Evolutionary conservation across 306 rosid species (phyloP).

Genomic region (Cucurbita pepo): DNA sequence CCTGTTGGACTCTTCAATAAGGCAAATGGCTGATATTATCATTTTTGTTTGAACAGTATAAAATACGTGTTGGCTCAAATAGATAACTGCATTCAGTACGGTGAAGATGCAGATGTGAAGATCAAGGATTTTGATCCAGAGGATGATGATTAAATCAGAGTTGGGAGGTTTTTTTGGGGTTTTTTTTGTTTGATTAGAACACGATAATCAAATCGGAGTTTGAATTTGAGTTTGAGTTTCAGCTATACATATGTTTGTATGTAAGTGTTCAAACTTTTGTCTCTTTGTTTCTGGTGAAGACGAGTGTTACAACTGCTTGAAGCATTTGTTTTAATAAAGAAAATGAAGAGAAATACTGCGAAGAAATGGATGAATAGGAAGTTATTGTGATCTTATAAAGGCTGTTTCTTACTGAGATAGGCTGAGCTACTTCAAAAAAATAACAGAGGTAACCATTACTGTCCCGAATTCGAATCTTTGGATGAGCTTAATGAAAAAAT

Average conservation of each 20-base stretch:
- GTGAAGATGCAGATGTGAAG: constrained; percentile 75
- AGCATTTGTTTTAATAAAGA: too few species aligned
- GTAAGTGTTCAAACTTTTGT: neutral
- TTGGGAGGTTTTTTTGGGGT: neutral
- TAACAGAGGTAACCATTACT: too few species aligned
- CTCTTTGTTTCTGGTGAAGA: neutral
- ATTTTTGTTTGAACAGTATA: constrained; percentile 27
- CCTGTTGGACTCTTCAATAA: neutral
- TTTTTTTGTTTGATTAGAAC: neutral
- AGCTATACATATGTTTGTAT: neutral
- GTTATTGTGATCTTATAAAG: too few species aligned
- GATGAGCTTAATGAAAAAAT: too few species aligned
- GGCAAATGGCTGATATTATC: neutral
- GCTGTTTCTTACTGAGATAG: too few species aligned
- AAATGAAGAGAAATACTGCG: too few species aligned
- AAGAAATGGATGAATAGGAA: too few species aligned
- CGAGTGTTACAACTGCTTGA: too few species aligned
- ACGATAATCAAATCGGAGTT: neutral
- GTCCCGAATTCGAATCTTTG: too few species aligned
- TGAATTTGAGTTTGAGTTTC: neutral
- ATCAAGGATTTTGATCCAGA: constrained; percentile 48
- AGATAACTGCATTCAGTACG: constrained; percentile 41
- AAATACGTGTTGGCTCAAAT: constrained; percentile 45
- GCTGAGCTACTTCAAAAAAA: too few species aligned
- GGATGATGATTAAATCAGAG: constrained; percentile 25